These are phyloP conservation scores for Herpomyces periplanetae DNA, from an alignment of 2,329 filamentous ascomycete genomes.

Conservation along the genomic window DNA sequence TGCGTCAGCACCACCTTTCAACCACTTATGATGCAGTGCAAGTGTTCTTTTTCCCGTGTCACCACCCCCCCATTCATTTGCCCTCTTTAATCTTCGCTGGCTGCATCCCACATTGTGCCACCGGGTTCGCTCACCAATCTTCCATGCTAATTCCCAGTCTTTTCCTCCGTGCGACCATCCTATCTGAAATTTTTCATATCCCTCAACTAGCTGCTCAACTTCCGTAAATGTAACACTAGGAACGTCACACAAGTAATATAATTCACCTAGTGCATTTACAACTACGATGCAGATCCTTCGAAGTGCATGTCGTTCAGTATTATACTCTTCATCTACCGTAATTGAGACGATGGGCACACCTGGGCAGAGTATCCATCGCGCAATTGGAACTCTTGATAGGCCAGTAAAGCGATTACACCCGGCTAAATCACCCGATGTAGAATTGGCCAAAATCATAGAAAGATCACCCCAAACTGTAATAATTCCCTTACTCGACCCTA, in stretches of 20 bases:
- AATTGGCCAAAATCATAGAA: too few relatives aligned
- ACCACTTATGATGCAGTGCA: too few relatives aligned
- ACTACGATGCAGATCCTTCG: constrained; percentile 56
- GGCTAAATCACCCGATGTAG: too few relatives aligned
- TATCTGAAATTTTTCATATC: constrained; percentile 12
- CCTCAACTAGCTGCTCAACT: constrained; percentile 7
- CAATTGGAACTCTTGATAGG: too few relatives aligned
- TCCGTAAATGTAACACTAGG: constrained; percentile 16
- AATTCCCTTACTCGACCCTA: too few relatives aligned
- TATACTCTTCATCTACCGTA: constrained; percentile 47
- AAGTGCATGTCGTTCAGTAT: constrained; percentile 21
- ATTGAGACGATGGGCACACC: constrained; percentile 66
- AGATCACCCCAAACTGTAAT: too few relatives aligned
- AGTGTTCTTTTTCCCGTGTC: too few relatives aligned
- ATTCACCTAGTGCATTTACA: constrained; percentile 68
- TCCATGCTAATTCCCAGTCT: constrained; percentile 42
- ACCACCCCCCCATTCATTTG: too few relatives aligned
- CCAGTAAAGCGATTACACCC: too few relatives aligned
- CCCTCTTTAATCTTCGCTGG: too few relatives aligned
- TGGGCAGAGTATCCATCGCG: constrained; percentile 58
- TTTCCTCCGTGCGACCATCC: constrained; percentile 36
- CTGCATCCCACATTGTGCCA: constrained; percentile 24
- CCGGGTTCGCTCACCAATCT: constrained; percentile 27
- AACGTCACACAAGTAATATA: constrained; percentile 40
- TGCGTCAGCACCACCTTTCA: constrained; percentile 31